These are phyloP conservation scores for Quillaja saponaria DNA, from an alignment of 306 rosid genomes.

Conservation along the genomic window DNA sequence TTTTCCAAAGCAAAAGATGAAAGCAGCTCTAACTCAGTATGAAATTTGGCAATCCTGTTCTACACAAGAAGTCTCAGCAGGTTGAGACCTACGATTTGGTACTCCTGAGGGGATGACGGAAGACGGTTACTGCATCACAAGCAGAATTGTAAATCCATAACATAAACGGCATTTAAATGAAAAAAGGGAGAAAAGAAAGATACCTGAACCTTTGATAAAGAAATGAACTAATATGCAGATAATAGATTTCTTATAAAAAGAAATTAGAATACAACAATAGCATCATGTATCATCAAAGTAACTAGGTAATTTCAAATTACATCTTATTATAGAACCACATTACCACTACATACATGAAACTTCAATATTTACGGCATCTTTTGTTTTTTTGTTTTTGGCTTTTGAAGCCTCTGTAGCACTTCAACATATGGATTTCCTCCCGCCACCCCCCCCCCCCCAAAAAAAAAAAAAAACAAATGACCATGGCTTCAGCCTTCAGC, in stretches of 20 bases:
- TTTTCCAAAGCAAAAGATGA: constrained; percentile 83
- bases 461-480: too few species aligned
- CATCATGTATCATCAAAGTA: not conserved
- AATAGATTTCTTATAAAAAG: not conserved
- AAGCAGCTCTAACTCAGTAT: constrained; percentile 90
- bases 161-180: not conserved
- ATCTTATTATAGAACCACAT: too few species aligned
- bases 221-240: not conserved
- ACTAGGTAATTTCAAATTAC: not conserved
- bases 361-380: too few species aligned
- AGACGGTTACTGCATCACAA: constrained; percentile 64
- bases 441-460: too few species aligned
- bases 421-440: too few species aligned
- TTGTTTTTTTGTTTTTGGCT: too few species aligned
- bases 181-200: not conserved
- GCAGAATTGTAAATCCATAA: constrained; percentile 3
- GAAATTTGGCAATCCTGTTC: constrained; percentile 97
- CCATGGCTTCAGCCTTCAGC: too few species aligned
- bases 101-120: constrained; percentile 82
- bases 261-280: too few species aligned
- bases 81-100: constrained; percentile 95
- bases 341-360: too few species aligned
- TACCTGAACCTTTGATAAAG: not conserved
- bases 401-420: too few species aligned
- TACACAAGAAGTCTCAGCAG: constrained; percentile 93